Evolutionary conservation across 2,329 filamentous ascomycete genomes (phyloP), one percentile per base, ranked within the genome.

Genomic region (Penicillium sp.): DNA sequence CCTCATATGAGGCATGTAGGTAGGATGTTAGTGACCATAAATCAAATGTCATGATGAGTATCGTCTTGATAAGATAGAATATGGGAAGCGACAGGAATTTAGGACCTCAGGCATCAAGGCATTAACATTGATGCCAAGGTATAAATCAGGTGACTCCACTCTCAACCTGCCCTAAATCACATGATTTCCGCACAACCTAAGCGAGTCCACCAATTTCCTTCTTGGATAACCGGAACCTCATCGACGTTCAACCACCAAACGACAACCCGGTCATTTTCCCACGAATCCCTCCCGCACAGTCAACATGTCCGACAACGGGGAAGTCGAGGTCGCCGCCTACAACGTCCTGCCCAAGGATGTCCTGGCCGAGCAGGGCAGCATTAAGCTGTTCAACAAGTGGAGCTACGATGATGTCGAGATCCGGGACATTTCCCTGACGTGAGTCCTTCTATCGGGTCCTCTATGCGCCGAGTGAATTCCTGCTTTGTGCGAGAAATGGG

Each of bases 381-480:
- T 94, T 79, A 96, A 96, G 88, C 86, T 96, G 73, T 96, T 96
- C 87, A 95, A 94, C 88, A 96, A 95, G 82, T 96, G 92, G 87
- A 87, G 81, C 81, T 99, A 97, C 82, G 94, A 94, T 78, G 90
- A 97, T 87, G 93, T 99, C 76, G 94, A 99, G 86, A 94, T 99
- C 81, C 88, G 93, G 80, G 94, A 99, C 79, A 97, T 99, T 83
- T 99, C 94, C 74, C 85, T 99, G 83, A 97, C 93, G 94, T 99
- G 62, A 95, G 83, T 90, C 49, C 58, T 52, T 61, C 60, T 60
- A 57, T 53, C 57, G 36, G 46, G 42, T 53, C 49, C 40, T 55
- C 60, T 69, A 66, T 65, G 59, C 66, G 58, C 65, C 61, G 61
- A 58, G 65, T 56, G 50, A 63, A 61, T 56, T 59, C 47, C 55